Evolutionary conservation across 192 early-diverging fungal species (phyloP).

Genomic region (Blastocladiella britannica): DNA sequence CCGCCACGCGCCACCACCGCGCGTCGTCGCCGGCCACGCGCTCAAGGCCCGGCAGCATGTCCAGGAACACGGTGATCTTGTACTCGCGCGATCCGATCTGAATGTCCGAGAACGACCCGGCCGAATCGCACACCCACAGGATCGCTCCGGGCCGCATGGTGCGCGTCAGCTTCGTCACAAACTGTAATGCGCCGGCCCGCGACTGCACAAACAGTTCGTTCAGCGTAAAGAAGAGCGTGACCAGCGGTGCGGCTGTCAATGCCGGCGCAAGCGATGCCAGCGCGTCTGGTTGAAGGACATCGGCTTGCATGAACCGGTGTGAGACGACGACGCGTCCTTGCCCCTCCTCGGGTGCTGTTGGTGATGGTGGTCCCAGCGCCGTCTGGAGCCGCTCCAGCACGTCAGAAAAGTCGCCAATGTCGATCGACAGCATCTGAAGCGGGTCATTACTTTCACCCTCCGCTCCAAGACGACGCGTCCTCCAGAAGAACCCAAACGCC

Average conservation of each 20-base stretch:
- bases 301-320: slow-evolving; percentile 19
- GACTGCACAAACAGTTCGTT: slow-evolving; percentile 68
- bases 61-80: slow-evolving; percentile 78
- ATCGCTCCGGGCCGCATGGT: slow-evolving; percentile 38
- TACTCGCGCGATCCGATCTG: slow-evolving; percentile 51
- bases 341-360: too few relatives aligned
- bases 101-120: slow-evolving; percentile 76
- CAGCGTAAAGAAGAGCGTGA: slow-evolving; percentile 79
- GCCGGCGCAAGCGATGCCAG: too few relatives aligned
- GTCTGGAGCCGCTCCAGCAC: slow-evolving; percentile 7
- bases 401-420: slow-evolving; percentile 13
- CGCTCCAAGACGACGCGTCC: too few relatives aligned
- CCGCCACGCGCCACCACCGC: slow-evolving; percentile 50
- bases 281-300: too few relatives aligned
- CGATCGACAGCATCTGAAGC: slow-evolving; percentile 10
- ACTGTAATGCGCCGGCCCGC: slow-evolving; percentile 49
- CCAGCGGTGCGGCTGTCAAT: slow-evolving; percentile 50
- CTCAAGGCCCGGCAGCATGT: slow-evolving; percentile 48
- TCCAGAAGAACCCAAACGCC: too few relatives aligned
- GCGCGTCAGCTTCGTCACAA: slow-evolving; percentile 48
- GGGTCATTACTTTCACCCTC: too few relatives aligned
- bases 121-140: slow-evolving; percentile 72
- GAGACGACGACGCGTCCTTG: too few relatives aligned
- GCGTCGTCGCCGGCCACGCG: slow-evolving; percentile 45
- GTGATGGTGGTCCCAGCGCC: slow-evolving; percentile 2